These are phyloP conservation scores for Mortierella sp. DNA, from an alignment of 371 early-diverging fungal species.

Conservation along the genomic window DNA sequence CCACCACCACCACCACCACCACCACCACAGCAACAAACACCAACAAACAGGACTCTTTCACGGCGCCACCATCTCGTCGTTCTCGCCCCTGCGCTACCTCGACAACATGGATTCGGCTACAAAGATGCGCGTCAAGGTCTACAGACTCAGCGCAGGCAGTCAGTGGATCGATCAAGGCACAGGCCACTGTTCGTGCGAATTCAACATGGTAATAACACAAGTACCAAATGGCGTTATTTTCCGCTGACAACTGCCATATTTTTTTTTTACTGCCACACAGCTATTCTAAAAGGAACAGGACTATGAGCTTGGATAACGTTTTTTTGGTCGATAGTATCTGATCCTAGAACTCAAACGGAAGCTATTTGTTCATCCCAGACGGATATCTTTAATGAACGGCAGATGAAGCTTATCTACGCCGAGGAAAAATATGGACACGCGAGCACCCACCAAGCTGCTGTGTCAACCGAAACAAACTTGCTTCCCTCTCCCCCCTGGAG, in stretches of 20 bases:
- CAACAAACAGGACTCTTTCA: conserved; percentile 1
- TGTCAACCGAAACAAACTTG: neutral
- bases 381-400: neutral
- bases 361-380: conserved; percentile 1
- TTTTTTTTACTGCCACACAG: neutral
- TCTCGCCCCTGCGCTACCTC: conserved; percentile 3
- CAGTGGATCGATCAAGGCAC: conserved; percentile 89
- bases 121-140: conserved; percentile 83
- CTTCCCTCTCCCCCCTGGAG: too few relatives aligned
- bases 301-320: neutral
- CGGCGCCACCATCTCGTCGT: conserved; percentile 14
- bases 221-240: conserved; percentile 1
- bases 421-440: conserved; percentile 1
- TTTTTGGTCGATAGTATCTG: neutral
- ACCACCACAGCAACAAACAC: neutral
- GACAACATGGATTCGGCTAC: conserved; percentile 43
- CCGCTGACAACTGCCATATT: neutral
- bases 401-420: neutral
- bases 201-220: conserved; percentile 61
- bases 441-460: conserved; percentile 1
- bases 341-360: too few relatives aligned
- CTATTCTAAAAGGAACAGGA: neutral
- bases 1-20: neutral
- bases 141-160: conserved; percentile 74
- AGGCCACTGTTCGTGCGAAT: conserved; percentile 75